Evolutionary conservation across 345 rosid species (phyloP), one percentile per base, ranked within the genome.

Genomic region (Hibiscus mutabilis): DNA sequence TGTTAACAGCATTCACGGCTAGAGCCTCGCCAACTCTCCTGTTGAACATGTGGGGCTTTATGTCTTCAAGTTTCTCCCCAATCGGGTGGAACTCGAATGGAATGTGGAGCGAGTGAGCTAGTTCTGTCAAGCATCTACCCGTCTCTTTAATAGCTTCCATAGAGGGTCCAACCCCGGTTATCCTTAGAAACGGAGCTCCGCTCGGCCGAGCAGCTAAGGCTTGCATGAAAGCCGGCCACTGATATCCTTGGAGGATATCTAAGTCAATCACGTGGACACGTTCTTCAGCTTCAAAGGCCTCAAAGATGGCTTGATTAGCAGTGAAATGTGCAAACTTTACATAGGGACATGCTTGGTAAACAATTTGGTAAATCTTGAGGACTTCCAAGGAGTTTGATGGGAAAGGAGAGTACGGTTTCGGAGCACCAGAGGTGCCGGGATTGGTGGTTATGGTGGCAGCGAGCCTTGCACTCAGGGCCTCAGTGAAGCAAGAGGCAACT

Each of bases 201-300:
- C 76, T 81, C 0, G 90, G 85, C 62, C 92, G 74, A 33, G 87
- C 89, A 10, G 88, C 88, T 7, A 88, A 78, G 57, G 90, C 92
- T 78, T 86, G 92, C 92, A 88, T 88, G 83, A 88, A 83, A 47
- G 92, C 92, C 6, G 92, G 92, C 92, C 92, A 88, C 53, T 88
- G 92, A 79, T 88, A 88, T 24, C 92, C 92, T 47, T 88, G 92
- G 52, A 77, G 87, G 72, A 88, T 88, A 73, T 88, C 89, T 6
- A 88, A 82, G 73, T 88, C 92, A 16, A 88, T 86, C 37, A 88
- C 86, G 56, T 88, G 92, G 37, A 86, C 92, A n/a, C 90, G 88
- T 65, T 84, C 89, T 72, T 88, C 92, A 5, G 85, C 75, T 78
- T 88, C 92, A n/a, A 86, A 84, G 3, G 92, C 89, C 72, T 86